phyloP scores from a whole-genome alignment of 1,284 basidiomycete species.

The Austropuccinia psidii region DNA sequence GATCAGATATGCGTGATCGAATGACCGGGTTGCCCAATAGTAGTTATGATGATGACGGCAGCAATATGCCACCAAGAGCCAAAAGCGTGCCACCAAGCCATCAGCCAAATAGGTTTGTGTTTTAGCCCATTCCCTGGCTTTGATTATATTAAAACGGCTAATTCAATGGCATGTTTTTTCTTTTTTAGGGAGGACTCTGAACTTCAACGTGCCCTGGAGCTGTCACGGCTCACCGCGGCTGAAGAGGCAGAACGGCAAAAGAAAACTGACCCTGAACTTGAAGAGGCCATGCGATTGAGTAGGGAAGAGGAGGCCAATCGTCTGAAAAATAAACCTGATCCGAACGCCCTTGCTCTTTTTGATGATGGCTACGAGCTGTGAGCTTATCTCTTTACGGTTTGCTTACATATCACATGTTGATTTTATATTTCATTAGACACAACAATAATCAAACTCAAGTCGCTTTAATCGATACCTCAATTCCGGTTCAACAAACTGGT shows the following conservation, averaged over 20 bases:
- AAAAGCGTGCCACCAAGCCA: constrained; percentile 22
- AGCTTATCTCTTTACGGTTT: background rate
- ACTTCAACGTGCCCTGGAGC: constrained; percentile 61
- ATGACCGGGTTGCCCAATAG: constrained; percentile 63
- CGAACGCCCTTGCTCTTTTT: constrained; percentile 30
- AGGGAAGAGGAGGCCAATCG: constrained; percentile 63
- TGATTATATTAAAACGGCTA: background rate
- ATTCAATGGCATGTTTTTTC: constrained; percentile 3
- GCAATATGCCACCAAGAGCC: constrained; percentile 46
- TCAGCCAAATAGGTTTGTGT: constrained; percentile 25
- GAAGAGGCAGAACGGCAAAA: constrained; percentile 35
- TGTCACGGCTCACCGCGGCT: constrained; percentile 30
- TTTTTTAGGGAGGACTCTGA: constrained; percentile 65
- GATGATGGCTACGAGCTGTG: constrained; percentile 33
- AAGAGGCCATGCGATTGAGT: constrained; percentile 70
- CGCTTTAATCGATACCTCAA: constrained; percentile 47
- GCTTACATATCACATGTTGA: background rate
- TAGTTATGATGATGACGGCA: constrained; percentile 49
- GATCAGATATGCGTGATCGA: constrained; percentile 88
- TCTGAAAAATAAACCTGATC: constrained; percentile 28
- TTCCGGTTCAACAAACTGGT: constrained; percentile 49
- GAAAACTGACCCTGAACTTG: constrained; percentile 45
- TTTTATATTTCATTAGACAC: constrained; percentile 42
- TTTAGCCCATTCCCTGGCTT: no score
- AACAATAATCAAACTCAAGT: constrained; percentile 47